Percentiles rank a stretch among this genome's conserved stretches.
phyloP scores from a whole-genome alignment of 2,329 filamentous ascomycete species.

The Trematosphaeria pertusa region DNA sequence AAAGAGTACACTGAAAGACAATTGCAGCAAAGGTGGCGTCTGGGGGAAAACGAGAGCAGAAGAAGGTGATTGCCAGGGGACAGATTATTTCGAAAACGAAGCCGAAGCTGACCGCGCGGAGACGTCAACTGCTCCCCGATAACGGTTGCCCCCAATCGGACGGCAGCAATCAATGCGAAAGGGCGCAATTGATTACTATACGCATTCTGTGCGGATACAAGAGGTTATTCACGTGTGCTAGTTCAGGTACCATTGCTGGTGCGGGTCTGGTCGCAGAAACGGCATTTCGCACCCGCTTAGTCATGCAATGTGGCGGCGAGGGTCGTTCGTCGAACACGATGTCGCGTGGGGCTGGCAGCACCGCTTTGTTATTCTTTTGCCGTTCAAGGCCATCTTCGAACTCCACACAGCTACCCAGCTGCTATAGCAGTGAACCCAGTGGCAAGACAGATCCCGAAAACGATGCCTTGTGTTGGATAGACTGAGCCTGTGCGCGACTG shows the following conservation, averaged over 20 bases:
- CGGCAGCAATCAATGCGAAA: conserved; percentile 12
- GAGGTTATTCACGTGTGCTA: conserved; percentile 32
- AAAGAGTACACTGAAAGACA: conserved; percentile 8
- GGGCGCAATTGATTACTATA: conserved; percentile 26
- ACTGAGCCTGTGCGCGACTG: conserved; percentile 11
- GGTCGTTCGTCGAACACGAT: conserved; percentile 17
- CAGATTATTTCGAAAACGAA: conserved; percentile 29
- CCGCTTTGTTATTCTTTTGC: conserved; percentile 12
- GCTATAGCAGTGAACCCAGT: neutral
- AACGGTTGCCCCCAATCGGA: conserved; percentile 25
- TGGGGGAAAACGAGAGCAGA: conserved; percentile 18
- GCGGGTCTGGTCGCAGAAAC: conserved; percentile 3
- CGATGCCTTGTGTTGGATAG: neutral
- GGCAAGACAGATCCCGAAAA: conserved; percentile 3
- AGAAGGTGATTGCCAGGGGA: conserved; percentile 16
- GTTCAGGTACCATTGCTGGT: neutral
- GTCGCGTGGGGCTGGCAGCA: conserved; percentile 23
- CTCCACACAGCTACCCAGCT: too few relatives aligned
- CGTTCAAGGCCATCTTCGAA: neutral
- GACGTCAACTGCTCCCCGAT: conserved; percentile 10
- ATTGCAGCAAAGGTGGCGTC: conserved; percentile 12
- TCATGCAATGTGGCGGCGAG: conserved; percentile 23
- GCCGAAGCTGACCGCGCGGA: conserved; percentile 36
- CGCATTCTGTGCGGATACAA: conserved; percentile 26
- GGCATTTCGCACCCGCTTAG: conserved; percentile 5